A percentile compares a stretch with the other conserved stretches of the same genome.
Conservation (phyloP, 768 basidiomycete genomes). For the Lentinula edodes region DNA sequence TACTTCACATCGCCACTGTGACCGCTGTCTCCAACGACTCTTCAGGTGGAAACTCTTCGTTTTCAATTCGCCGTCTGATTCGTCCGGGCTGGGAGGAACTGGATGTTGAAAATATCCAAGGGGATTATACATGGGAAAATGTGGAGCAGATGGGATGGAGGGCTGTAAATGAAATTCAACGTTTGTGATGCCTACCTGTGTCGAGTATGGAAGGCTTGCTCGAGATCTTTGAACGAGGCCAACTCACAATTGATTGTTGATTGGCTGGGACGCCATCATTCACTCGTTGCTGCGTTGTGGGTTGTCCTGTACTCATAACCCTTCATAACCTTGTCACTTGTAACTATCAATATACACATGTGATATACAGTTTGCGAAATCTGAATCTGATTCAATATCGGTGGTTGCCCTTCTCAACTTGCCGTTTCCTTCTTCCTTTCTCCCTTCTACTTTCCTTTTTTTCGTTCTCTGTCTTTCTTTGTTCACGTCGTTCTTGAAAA, state of each 20-base stretch:
- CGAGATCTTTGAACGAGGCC: too few species aligned
- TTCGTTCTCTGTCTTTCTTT: not conserved
- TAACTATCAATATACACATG: too few species aligned
- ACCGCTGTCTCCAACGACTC: not conserved
- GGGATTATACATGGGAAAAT: not conserved
- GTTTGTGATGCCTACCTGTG: not conserved
- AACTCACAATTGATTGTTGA: not conserved
- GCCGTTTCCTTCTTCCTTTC: not conserved
- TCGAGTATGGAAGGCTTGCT: too few species aligned
- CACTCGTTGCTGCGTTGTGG: not conserved
- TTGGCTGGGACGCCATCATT: not conserved
- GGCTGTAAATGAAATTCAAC: not conserved
- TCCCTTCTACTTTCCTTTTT: not conserved
- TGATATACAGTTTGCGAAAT: too few species aligned
- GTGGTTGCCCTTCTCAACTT: not conserved
- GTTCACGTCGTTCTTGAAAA: not conserved
- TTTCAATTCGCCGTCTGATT: not conserved
- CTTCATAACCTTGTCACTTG: too few species aligned
- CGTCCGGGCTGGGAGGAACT: slow-evolving; percentile 3
- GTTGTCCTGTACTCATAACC: too few species aligned
- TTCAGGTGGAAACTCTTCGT: not conserved
- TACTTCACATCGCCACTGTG: slow-evolving; percentile 6
- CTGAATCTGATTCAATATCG: not conserved
- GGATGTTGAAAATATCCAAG: slow-evolving; percentile 2
- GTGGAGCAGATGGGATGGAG: slow-evolving; percentile 3